phyloP scores from a whole-genome alignment of 2,329 filamentous ascomycete species.

The Neurospora sp. region DNA sequence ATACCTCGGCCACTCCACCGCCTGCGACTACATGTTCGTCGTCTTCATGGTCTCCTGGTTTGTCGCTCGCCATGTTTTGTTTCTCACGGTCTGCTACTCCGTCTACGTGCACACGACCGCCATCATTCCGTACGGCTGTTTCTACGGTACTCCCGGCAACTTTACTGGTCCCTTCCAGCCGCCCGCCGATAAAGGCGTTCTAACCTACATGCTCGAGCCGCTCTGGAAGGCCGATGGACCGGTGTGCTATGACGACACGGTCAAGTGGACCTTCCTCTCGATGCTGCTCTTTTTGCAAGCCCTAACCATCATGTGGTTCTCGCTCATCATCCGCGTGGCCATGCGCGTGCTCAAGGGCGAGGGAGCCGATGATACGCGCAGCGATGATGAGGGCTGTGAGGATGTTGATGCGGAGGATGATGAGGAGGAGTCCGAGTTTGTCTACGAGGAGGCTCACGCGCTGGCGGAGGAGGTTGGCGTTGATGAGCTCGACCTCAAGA shows the following conservation, averaged over 20 bases:
- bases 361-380: slow-evolving; percentile 75
- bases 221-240: slow-evolving; percentile 61
- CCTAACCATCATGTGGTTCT: slow-evolving; percentile 78
- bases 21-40: slow-evolving; percentile 77
- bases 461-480: slow-evolving; percentile 70
- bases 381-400: slow-evolving; percentile 58
- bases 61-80: slow-evolving; percentile 70
- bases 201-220: slow-evolving; percentile 58
- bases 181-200: slow-evolving; percentile 40
- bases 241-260: slow-evolving; percentile 68
- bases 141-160: slow-evolving; percentile 45
- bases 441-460: slow-evolving; percentile 44
- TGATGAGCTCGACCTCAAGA: slow-evolving; percentile 57
- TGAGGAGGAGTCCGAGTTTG: slow-evolving; percentile 43
- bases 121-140: slow-evolving; percentile 62
- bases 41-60: slow-evolving; percentile 84
- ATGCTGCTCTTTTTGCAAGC: slow-evolving; percentile 69
- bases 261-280: slow-evolving; percentile 69
- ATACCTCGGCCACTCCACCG: slow-evolving; percentile 65
- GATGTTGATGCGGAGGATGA: slow-evolving; percentile 44
- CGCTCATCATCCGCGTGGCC: slow-evolving; percentile 77
- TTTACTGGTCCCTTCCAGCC: slow-evolving; percentile 43
- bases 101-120: slow-evolving; percentile 57
- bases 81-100: slow-evolving; percentile 72
- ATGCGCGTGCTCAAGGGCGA: slow-evolving; percentile 67